Conservation (phyloP, 768 basidiomycete species). For the Xerocomellus intermedius region DNA sequence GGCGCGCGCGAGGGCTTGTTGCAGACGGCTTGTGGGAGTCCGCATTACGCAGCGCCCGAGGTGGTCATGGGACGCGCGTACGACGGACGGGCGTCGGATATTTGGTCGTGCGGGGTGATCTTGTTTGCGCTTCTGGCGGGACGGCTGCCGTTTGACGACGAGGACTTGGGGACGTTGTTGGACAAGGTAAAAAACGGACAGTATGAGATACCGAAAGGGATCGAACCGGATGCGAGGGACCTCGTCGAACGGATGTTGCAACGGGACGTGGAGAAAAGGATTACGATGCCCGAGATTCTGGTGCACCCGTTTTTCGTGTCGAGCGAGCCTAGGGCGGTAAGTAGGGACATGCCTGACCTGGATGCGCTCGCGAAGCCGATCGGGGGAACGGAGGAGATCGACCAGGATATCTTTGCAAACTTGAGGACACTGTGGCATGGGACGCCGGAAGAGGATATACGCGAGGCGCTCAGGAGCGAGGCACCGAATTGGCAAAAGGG, state of each 20-base stretch:
- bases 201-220: conserved; percentile 70
- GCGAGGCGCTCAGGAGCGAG: conserved; percentile 58
- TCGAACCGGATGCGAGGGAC: conserved; percentile 70
- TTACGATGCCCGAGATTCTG: conserved; percentile 80
- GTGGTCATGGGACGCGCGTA: conserved; percentile 82
- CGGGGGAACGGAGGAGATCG: conserved; percentile 61
- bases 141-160: conserved; percentile 90
- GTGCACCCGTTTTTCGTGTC: conserved; percentile 76
- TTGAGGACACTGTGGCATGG: conserved; percentile 91
- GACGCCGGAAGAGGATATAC: conserved; percentile 69
- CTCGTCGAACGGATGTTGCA: conserved; percentile 80
- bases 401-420: conserved; percentile 87
- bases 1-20: conserved; percentile 57
- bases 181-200: conserved; percentile 74
- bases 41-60: conserved; percentile 94
- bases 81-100: conserved; percentile 84
- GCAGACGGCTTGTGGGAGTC: conserved; percentile 87
- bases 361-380: conserved; percentile 71
- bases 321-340: conserved; percentile 44
- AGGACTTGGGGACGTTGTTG: conserved; percentile 73
- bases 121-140: conserved; percentile 87
- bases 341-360: conserved; percentile 53
- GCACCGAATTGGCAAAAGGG: conserved; percentile 94
- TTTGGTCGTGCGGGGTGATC: conserved; percentile 97
- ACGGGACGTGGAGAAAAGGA: conserved; percentile 69